Conservation (phyloP, 2,329 filamentous ascomycete species). For the Phoma sp. region DNA sequence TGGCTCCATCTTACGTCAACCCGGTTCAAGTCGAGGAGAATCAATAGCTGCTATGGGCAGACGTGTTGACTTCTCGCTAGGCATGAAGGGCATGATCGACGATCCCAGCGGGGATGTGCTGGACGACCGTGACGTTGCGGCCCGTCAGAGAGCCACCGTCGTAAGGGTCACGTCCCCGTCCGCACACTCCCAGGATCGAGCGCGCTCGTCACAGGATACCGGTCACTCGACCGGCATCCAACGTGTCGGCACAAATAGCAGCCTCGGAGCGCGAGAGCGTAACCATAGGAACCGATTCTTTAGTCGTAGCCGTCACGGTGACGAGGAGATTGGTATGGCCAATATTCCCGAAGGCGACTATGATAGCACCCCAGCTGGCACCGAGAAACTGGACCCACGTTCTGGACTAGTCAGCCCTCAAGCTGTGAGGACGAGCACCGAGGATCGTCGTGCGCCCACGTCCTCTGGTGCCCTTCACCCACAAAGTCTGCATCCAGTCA, state of each 20-base stretch:
- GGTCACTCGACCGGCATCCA: constrained; percentile 44
- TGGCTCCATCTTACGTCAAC: constrained; percentile 64
- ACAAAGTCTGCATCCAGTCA: constrained; percentile 3
- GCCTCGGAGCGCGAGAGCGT: constrained; percentile 40
- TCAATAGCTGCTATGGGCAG: constrained; percentile 65
- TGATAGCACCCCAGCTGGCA: constrained; percentile 24
- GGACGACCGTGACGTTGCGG: constrained; percentile 58
- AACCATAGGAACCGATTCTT: constrained; percentile 70
- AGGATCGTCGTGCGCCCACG: constrained; percentile 25
- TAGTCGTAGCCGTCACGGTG: constrained; percentile 51
- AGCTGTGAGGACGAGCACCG: constrained; percentile 37
- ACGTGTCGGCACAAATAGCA: constrained; percentile 47
- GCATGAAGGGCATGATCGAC: constrained; percentile 66
- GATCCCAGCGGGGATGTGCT: constrained; percentile 72
- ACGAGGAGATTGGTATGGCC: constrained; percentile 57
- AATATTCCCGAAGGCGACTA: constrained; percentile 53
- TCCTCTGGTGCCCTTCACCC: constrained; percentile 35
- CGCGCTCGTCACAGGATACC: constrained; percentile 42
- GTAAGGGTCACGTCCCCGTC: constrained; percentile 51
- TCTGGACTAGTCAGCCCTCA: constrained; percentile 41
- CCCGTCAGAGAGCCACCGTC: constrained; percentile 48
- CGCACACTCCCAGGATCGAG: constrained; percentile 37
- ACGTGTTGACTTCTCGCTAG: constrained; percentile 74
- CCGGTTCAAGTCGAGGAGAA: constrained; percentile 61
- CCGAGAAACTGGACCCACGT: constrained; percentile 48